Conservation (phyloP, 2,329 filamentous ascomycete species). For the Parafenestella ontariensis region DNA sequence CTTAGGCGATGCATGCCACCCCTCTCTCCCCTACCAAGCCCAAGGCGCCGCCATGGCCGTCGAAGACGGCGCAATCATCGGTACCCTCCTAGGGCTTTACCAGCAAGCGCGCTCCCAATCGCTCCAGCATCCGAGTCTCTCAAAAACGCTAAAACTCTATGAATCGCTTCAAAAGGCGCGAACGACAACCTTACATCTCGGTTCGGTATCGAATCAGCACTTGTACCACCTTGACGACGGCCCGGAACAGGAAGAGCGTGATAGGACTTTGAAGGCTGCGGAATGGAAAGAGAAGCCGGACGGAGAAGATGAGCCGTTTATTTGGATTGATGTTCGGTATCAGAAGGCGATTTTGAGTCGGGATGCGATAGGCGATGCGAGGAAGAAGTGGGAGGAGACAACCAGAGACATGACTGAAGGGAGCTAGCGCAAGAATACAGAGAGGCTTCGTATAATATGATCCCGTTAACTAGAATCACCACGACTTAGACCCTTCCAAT, state of each 20-base stretch:
- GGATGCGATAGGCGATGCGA: not conserved
- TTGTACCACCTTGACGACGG: slow-evolving; percentile 18
- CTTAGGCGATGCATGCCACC: slow-evolving; percentile 24
- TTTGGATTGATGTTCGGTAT: too few relatives aligned
- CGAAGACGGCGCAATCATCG: slow-evolving; percentile 65
- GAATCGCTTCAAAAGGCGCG: slow-evolving; percentile 14
- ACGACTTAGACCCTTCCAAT: slow-evolving; percentile 5
- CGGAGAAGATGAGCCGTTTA: too few relatives aligned
- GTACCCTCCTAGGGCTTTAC: slow-evolving; percentile 6
- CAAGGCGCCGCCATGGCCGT: slow-evolving; percentile 66
- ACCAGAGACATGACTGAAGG: too few relatives aligned
- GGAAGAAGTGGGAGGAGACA: not conserved
- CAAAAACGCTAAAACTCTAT: slow-evolving; percentile 14
- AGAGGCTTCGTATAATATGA: too few relatives aligned
- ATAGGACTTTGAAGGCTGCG: not conserved
- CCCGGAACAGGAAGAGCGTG: slow-evolving; percentile 15
- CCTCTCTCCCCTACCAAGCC: slow-evolving; percentile 22
- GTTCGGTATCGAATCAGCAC: slow-evolving; percentile 14
- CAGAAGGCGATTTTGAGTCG: not conserved
- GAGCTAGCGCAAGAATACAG: too few relatives aligned
- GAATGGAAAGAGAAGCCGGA: too few relatives aligned
- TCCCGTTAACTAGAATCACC: too few relatives aligned
- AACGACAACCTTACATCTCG: slow-evolving; percentile 6
- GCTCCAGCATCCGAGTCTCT: not conserved
- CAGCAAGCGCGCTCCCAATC: slow-evolving; percentile 1